Conservation (phyloP, 2,329 filamentous ascomycete species). For the Mariannaea elegans region DNA sequence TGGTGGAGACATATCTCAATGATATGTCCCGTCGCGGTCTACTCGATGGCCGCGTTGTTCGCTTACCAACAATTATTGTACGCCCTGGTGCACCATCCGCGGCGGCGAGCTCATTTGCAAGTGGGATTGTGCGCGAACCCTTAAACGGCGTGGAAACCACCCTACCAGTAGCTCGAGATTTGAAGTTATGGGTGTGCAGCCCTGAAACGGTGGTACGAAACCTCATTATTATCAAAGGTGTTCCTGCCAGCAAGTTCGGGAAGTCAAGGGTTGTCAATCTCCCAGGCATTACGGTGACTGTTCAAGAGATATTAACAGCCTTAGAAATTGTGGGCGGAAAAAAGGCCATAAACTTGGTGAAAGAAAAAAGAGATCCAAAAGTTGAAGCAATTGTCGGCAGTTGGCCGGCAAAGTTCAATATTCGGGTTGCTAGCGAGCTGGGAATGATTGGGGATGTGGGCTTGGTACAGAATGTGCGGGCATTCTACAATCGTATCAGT, state of each 20-base stretch:
- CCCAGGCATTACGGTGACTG: conserved; percentile 59
- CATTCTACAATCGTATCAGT: no score
- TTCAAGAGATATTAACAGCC: conserved; percentile 61
- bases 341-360: conserved; percentile 53
- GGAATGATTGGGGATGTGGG: conserved; percentile 58
- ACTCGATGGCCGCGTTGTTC: conserved; percentile 64
- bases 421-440: conserved; percentile 59
- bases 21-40: conserved; percentile 57
- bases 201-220: conserved; percentile 59
- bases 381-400: conserved; percentile 60
- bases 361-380: conserved; percentile 55
- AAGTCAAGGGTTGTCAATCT: conserved; percentile 57
- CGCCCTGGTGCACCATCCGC: conserved; percentile 67
- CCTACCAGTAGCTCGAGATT: conserved; percentile 55
- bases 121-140: conserved; percentile 67
- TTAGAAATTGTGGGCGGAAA: conserved; percentile 57
- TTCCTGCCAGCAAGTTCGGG: conserved; percentile 50
- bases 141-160: conserved; percentile 53
- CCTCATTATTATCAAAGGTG: conserved; percentile 52
- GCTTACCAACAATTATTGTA: conserved; percentile 69
- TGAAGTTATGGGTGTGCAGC: conserved; percentile 61
- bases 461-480: conserved; percentile 39
- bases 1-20: conserved; percentile 58
- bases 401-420: conserved; percentile 62
- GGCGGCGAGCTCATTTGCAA: conserved; percentile 67